Base-by-base conservation (phyloP, 2,329 filamentous ascomycete genomes). In the Chalaropsis ovoidea region DNA sequence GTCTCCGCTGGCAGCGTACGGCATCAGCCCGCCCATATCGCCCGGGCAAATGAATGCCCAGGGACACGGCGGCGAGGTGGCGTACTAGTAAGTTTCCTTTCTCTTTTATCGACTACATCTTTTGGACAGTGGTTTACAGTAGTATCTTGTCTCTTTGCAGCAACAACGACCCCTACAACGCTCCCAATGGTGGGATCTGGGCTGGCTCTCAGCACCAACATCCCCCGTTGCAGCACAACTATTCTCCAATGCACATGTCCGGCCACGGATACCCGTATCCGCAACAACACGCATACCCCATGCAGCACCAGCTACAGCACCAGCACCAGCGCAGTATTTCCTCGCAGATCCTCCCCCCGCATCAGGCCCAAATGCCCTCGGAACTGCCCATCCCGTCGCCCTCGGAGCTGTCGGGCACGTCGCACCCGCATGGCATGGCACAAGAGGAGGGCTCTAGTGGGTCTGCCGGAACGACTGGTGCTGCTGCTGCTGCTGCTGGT, bases 281-380 rank as follows among this genome's bases (percentile, higher is more conserved):
- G 13, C 54, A 35, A 11, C 54, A 35, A 4, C 27, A 58, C 4
- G 31, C 27, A 31, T 58, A 58, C 27, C 27, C 54, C 2, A 39
- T 58, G 13, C 54, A 39, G 52, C 52, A 56, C 17, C 49, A 54
- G 4, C 15, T 49, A 8, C 47, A 52, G 19, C 49, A 54, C 52
- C 52, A 56, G 27, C 54, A 58, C 24, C 54, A 58, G 8, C 27
- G 24, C 8, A 58, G 54, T n/a, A 39, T 58, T 35, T 58, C 54
- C 54, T 58, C 54, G 17, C 54, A 58, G 31, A n/a, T 39, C 24
- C 27, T 31, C 8, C 13, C 27, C 24, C 24, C 31, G 15, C 54
- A 10, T 27, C 54, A 58, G 54, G 31, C 31, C 17, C 24, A 19
- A n/a, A 35, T 35, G 15, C 54, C 54, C 10, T 58, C 54, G 4